Evolutionary conservation across 1,139 yeast species (phyloP).

Genomic region (Debaryomycetaceae sp.): DNA sequence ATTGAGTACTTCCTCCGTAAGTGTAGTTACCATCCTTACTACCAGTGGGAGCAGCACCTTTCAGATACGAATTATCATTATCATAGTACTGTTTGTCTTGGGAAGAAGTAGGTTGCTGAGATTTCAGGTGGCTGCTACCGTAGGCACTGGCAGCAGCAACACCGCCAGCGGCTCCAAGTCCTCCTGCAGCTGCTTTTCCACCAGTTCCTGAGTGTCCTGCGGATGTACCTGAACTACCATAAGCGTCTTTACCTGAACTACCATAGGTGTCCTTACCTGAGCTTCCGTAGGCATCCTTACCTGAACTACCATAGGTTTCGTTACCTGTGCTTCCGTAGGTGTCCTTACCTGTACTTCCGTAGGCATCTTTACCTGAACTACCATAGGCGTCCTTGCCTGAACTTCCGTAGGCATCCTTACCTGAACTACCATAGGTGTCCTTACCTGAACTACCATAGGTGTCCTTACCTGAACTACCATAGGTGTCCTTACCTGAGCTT

Average conservation of each 20-base stretch:
- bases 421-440: constrained; percentile 10
- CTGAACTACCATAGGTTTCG: constrained; percentile 11
- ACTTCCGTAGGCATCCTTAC: background rate
- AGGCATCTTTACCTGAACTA: constrained; percentile 10
- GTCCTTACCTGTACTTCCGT: constrained; percentile 12
- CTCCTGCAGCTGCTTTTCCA: background rate
- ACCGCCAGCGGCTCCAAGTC: constrained; percentile 1
- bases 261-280: constrained; percentile 10
- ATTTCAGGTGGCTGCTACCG: constrained; percentile 1
- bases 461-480: background rate
- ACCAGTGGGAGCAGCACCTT: background rate
- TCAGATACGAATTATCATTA: constrained; percentile 1
- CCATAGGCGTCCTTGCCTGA: constrained; percentile 10
- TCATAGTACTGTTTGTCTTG: background rate
- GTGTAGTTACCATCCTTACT: background rate
- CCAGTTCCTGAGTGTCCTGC: constrained; percentile 6
- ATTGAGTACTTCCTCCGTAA: background rate
- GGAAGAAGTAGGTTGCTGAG: background rate
- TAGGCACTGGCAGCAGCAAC: constrained; percentile 1
- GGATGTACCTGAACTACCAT: constrained; percentile 7
- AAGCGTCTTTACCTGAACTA: constrained; percentile 6
- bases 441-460: constrained; percentile 11
- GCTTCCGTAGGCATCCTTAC: constrained; percentile 10
- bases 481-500: constrained; percentile 2
- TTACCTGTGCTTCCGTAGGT: constrained; percentile 9